Base-by-base conservation (phyloP, 2,329 filamentous ascomycete genomes). In the Camillea tinctor region DNA sequence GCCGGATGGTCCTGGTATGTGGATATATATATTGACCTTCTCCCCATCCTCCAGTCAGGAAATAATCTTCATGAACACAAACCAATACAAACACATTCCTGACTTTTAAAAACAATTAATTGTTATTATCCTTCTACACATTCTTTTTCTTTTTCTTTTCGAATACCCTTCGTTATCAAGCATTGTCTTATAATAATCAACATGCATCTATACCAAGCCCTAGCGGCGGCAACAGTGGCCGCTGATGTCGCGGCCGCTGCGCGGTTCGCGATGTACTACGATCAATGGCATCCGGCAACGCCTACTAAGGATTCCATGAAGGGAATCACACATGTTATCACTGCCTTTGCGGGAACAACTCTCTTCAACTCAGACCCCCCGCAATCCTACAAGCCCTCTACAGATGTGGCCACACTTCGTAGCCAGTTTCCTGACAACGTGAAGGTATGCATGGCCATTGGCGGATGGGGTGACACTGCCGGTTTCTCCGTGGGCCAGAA, bases 401-500 rank as follows among this genome's bases (percentile, higher is more conserved):
- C 65, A 20, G 58, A 66, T n/a, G 57, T 67, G 11, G 60, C 54
- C 19, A 61, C 60, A 3, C 67, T 81, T 15, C 82, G 85, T 4
- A 60, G 69, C 19, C 75, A 78, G 57, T 86, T 88, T 61, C 73
- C 74, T 6, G 60, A 74, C 0, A 78, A 77, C 23, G 87, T 87
- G 20, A 87, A 89, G 65, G 74, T 92, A 21, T 82, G 89, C 76
- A 80, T 92, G 44, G 88, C 90, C 20, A 85, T 93, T 63, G 90
- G 90, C 11, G 90, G 89, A 56, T 93, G 90, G 89, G 89, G 88
- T 0, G 87, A 91, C 61, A 87, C 83, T 0, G 71, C 73, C 6
- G 89, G 88, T 0, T 92, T 91, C 68, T 80, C 82, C 0, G 72
- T 71, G 9, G 88, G 82, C 0, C 84, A 86, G 1, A 79, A 77